phyloP scores from a whole-genome alignment of 768 basidiomycete species.

The Kondoa malvinella region DNA sequence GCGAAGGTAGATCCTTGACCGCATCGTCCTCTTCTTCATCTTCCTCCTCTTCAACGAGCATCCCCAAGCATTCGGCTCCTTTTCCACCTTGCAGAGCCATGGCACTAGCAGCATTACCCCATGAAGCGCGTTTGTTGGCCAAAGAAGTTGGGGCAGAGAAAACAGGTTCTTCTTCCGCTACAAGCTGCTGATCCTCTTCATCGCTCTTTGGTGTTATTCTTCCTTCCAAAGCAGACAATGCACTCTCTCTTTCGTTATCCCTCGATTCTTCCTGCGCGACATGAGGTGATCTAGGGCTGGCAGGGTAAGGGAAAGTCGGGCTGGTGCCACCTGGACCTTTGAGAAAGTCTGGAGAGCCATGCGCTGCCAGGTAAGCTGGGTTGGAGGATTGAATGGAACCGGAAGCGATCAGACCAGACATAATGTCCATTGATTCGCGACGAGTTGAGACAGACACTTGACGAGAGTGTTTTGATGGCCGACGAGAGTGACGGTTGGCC shows the following conservation, averaged over 20 bases:
- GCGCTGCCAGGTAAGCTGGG: background rate
- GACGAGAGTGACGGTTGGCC: slow-evolving; percentile 28
- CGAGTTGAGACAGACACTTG: slow-evolving; percentile 77
- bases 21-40: slow-evolving; percentile 43
- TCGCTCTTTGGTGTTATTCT: slow-evolving; percentile 40
- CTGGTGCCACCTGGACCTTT: background rate
- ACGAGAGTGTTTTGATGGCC: slow-evolving; percentile 62
- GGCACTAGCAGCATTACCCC: slow-evolving; percentile 9
- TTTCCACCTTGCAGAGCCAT: slow-evolving; percentile 17
- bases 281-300: background rate
- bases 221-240: slow-evolving; percentile 74
- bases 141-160: background rate
- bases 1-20: slow-evolving; percentile 5
- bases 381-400: slow-evolving; percentile 11
- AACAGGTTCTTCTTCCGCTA: slow-evolving; percentile 13
- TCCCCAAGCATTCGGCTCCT: slow-evolving; percentile 24
- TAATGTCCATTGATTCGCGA: slow-evolving; percentile 73
- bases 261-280: slow-evolving; percentile 37
- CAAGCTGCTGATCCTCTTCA: slow-evolving; percentile 17
- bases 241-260: slow-evolving; percentile 62
- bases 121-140: slow-evolving; percentile 13
- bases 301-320: slow-evolving; percentile 1
- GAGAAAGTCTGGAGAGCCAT: background rate
- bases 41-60: slow-evolving; percentile 74
- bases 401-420: slow-evolving; percentile 43